These are phyloP conservation scores for Chlamydomonas sp. DNA, from an alignment of 139 green algal species.

Conservation along the genomic window DNA sequence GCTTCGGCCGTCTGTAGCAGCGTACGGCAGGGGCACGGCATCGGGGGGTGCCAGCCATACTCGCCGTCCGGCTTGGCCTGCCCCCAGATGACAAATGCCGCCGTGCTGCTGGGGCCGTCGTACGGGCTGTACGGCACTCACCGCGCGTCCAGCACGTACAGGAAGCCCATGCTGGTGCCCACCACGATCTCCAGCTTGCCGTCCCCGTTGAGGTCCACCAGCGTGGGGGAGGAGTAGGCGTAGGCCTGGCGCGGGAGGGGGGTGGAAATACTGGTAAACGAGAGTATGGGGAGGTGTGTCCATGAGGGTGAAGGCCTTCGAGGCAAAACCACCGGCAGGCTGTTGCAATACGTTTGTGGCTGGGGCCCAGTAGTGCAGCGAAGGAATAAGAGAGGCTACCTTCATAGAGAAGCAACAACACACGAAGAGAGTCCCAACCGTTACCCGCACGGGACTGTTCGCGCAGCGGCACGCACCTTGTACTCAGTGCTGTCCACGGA, in stretches of 20 bases:
- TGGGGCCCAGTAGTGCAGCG: too few relatives aligned
- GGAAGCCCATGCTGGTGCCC: conserved; percentile 92
- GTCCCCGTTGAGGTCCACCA: conserved; percentile 86
- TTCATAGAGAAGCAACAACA: too few relatives aligned
- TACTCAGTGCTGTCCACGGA: conserved; percentile 86
- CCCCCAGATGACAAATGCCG: neutral
- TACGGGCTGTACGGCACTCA: neutral
- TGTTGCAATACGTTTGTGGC: too few relatives aligned
- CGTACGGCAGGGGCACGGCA: too few relatives aligned
- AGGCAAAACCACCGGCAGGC: too few relatives aligned
- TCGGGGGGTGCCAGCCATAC: too few relatives aligned
- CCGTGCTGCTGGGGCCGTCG: too few relatives aligned
- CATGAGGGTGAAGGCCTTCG: neutral
- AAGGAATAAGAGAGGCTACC: too few relatives aligned
- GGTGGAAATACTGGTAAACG: neutral
- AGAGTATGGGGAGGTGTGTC: neutral
- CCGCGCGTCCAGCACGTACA: conserved; percentile 91
- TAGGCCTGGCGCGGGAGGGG: conserved; percentile 60
- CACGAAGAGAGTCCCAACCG: too few relatives aligned
- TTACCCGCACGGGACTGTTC: neutral
- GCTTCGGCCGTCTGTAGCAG: too few relatives aligned
- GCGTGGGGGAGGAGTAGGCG: conserved; percentile 84
- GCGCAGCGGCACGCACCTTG: conserved; percentile 32
- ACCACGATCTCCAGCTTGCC: conserved; percentile 93
- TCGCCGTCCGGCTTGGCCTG: too few relatives aligned